Evolutionary conservation across 78 protist species (phyloP), one percentile per base, ranked within the genome.

Genomic region (Chrysochromulina tobinii): DNA sequence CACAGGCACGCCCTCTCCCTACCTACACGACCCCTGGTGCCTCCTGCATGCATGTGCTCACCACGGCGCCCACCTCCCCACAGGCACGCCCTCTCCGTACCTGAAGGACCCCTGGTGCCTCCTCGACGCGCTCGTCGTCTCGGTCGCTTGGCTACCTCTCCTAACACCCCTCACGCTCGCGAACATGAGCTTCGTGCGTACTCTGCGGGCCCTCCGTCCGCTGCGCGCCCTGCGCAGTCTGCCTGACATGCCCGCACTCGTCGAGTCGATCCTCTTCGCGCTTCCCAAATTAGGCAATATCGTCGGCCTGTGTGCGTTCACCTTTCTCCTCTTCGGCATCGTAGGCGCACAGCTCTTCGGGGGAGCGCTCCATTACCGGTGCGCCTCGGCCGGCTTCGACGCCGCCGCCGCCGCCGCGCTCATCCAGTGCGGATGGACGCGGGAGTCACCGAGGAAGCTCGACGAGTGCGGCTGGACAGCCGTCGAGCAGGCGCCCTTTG

Each of bases 151-250:
- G 68, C 54, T 69, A 8, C 38, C 51, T 25, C 15, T 12, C 73
- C 0, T 50, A 12, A 59, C 4, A 2, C 89, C 59, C 1, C 81
- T 61, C 14, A 21, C 18, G 53, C 53, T 38, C 14, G 25, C 48
- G 15, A 0, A 38, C 23, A 14, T 58, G 3, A 92, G 38, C 38
- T 38, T 90, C 0, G 4, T 93, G 9, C 94, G 94, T 1, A 21
- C 55, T 15, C 6, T 93, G 5, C 73, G 94, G 12, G 94, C 89
- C 8, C 94, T 93, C 11, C 94, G 94, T 0, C 92, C 94, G 17
- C 89, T 93, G 6, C 91, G 94, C 4, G 14, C 92, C 21, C 50
- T 93, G 18, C 6, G n/a, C 12, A 53, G 61, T 0, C 27, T 93
- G 12, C 94, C 92, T 7, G 84, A n/a, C 11, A 53, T 93, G 61